Percentiles rank a stretch among this genome's conserved stretches.
These are phyloP conservation scores for Phlyctochytrium arcticum DNA, from an alignment of 192 early-diverging fungal species.

Conservation along the genomic window DNA sequence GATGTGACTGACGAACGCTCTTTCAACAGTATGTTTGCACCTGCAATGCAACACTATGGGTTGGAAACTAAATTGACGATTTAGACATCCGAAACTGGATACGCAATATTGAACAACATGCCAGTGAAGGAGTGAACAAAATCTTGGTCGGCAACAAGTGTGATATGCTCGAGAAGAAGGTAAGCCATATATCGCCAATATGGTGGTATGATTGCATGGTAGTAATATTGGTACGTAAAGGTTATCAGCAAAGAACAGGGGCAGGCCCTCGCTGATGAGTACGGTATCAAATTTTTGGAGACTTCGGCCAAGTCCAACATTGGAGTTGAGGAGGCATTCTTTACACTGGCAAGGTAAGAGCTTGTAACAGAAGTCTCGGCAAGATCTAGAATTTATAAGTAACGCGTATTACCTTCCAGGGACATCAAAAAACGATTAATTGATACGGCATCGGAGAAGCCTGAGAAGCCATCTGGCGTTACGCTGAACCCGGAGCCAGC, in stretches of 20 bases:
- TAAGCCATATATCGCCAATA: conserved; percentile 19
- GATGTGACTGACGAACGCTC: conserved; percentile 98
- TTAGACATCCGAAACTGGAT: conserved; percentile 99
- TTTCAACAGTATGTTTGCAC: conserved; percentile 75
- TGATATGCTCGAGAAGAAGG: conserved; percentile 94
- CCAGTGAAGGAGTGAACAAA: conserved; percentile 97
- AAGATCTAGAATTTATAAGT: not conserved
- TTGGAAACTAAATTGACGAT: too few relatives aligned
- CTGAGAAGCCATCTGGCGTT: conserved; percentile 35
- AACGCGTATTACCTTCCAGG: conserved; percentile 49
- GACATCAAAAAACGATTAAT: conserved; percentile 99
- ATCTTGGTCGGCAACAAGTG: conserved; percentile 99
- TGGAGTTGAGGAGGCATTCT: conserved; percentile 93
- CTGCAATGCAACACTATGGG: too few relatives aligned
- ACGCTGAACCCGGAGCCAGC: conserved; percentile 28
- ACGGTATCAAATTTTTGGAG: conserved; percentile 92
- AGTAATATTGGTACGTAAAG: conserved; percentile 34
- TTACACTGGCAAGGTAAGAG: conserved; percentile 78
- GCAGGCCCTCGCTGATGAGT: conserved; percentile 89
- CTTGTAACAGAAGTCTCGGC: too few relatives aligned
- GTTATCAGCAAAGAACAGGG: conserved; percentile 95
- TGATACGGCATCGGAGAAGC: conserved; percentile 71
- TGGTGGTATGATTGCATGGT: not conserved
- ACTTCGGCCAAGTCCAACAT: conserved; percentile 99
- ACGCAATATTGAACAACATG: conserved; percentile 98